phyloP scores from a whole-genome alignment of 2,329 filamentous ascomycete species.

The Lachnum nothofagi region DNA sequence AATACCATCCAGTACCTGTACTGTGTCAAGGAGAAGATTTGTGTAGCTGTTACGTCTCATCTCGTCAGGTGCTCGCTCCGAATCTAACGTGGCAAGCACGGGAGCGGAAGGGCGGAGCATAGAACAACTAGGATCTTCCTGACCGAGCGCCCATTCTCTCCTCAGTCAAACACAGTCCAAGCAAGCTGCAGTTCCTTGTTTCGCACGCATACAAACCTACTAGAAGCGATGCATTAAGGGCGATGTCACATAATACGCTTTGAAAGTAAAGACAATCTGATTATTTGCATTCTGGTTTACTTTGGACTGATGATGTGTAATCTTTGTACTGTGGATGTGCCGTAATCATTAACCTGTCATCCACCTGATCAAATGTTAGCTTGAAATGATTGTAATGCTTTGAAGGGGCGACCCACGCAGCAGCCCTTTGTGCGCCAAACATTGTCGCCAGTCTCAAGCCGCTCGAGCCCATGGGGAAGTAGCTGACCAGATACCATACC shows the following conservation, averaged over 20 bases:
- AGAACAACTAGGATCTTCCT: not conserved
- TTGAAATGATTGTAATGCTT: not conserved
- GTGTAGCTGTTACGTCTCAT: too few relatives aligned
- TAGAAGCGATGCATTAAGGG: too few relatives aligned
- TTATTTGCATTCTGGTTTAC: not conserved
- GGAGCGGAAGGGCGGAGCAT: not conserved
- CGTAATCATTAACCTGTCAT: slow-evolving; percentile 59
- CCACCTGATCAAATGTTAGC: slow-evolving; percentile 48
- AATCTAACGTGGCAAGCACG: too few relatives aligned
- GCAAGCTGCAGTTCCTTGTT: not conserved
- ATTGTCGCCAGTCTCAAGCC: slow-evolving; percentile 80
- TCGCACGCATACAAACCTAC: not conserved
- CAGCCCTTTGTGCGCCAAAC: slow-evolving; percentile 78
- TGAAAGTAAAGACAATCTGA: not conserved
- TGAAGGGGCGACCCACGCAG: slow-evolving; percentile 41
- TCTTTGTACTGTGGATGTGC: not conserved
- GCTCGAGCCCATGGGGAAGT: slow-evolving; percentile 93
- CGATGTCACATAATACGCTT: too few relatives aligned
- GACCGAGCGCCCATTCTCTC: not conserved
- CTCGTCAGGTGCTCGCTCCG: too few relatives aligned
- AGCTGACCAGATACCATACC: slow-evolving; percentile 91
- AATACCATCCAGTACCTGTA: too few relatives aligned
- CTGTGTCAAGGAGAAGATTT: too few relatives aligned
- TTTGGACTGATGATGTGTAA: not conserved
- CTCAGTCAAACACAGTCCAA: too few relatives aligned